Evolutionary conservation across 2,329 filamentous ascomycete species (phyloP), one percentile per base, ranked within the genome.

Genomic region (Epichloe hybrida): DNA sequence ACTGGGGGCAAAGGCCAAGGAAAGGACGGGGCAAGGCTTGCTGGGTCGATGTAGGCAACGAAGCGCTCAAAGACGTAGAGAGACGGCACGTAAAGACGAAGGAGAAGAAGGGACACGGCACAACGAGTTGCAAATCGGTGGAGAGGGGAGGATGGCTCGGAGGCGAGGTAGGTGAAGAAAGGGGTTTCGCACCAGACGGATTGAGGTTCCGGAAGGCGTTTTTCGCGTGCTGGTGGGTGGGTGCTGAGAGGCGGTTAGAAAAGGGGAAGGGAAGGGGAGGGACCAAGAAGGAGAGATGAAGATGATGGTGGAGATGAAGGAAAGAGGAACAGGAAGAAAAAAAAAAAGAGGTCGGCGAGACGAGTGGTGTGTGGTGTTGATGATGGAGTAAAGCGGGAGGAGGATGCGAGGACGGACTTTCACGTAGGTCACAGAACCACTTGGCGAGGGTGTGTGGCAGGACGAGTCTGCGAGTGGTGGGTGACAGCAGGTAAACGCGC

Each of bases 81-180:
- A 46, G 42, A 34, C 21, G 41, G 27, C 42, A 40, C 55, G 53
- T 48, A 53, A 55, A 55, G 53, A 56, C 50, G 56, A 50, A 56
- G 50, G 54, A 57, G 52, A 51, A 55, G 46, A 47, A 51, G 39
- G 52, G 46, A 53, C 51, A 46, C 54, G 50, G 48, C 54, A 17
- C 17, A 17, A 54, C 39, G 43, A 46, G 20, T 45, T 53, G 48
- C 6, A 46, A 43, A 41, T 42, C 39, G 49, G 35, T 50, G 21
- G 34, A 48, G 40, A 50, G 50, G 21, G 52, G 46, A 42, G 35
- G 48, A 49, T 46, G 53, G 52, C 48, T 54, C 51, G 58, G 56
- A 57, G 53, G 52, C 57, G 58, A 61, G 46, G 56, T 53, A 56
- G 60, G 50, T 50, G 55, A 62, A 59, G 60, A 66, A 66, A 62